These are phyloP conservation scores for Solanum bulbocastanum DNA, from an alignment of 257 asterid genomes.

Conservation along the genomic window DNA sequence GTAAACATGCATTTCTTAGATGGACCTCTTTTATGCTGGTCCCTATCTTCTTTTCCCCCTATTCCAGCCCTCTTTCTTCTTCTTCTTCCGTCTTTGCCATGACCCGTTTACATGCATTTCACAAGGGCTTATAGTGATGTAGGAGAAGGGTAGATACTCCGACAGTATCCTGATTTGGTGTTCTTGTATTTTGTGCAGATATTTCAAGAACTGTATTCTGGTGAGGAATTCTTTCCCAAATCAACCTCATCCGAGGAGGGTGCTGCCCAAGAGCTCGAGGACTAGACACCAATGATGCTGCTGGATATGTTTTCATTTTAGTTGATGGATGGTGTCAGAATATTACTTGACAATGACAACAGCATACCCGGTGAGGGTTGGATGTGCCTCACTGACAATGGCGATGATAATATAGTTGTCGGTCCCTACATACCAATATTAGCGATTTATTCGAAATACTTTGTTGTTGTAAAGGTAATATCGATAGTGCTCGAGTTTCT, in stretches of 20 bases:
- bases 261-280: slow-evolving; percentile 28
- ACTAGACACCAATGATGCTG: not conserved
- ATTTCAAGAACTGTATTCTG: slow-evolving; percentile 47
- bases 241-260: slow-evolving; percentile 26
- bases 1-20: slow-evolving; percentile 16
- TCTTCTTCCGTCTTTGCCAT: not conserved
- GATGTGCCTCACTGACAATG: not conserved
- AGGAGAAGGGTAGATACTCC: not conserved
- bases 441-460: not conserved
- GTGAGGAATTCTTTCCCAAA: slow-evolving; percentile 51
- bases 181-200: slow-evolving; percentile 25
- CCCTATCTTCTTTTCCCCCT: not conserved
- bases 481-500: not conserved
- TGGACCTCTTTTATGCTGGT: not conserved
- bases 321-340: not conserved
- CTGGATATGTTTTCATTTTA: not conserved
- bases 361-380: not conserved
- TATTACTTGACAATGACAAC: not conserved
- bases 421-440: not conserved
- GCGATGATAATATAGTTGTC: not conserved
- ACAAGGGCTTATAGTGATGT: not conserved
- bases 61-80: not conserved
- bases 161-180: not conserved
- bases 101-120: not conserved
- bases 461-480: not conserved